These are phyloP conservation scores for Colletotrichum falcatum DNA, from an alignment of 2,329 filamentous ascomycete species.

Conservation along the genomic window DNA sequence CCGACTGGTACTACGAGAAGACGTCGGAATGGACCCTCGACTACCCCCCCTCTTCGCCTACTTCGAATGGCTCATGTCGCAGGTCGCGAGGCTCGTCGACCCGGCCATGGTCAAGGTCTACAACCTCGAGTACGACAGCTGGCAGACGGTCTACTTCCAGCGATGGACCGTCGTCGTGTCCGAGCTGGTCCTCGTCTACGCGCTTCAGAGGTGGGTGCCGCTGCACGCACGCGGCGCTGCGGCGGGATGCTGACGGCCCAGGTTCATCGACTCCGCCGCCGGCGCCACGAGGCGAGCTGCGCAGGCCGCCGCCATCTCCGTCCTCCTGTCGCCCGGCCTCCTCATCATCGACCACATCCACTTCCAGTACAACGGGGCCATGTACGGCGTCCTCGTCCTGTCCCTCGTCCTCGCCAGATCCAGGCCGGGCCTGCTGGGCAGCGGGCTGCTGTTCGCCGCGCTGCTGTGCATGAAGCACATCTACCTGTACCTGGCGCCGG, in stretches of 20 bases:
- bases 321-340: conserved; percentile 90
- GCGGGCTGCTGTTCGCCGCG: conserved; percentile 85
- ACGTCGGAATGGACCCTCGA: conserved; percentile 99
- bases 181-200: conserved; percentile 86
- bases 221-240: not conserved
- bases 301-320: conserved; percentile 87
- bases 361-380: conserved; percentile 98
- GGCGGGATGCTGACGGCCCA: conserved; percentile 48
- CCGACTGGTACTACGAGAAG: conserved; percentile 96
- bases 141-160: conserved; percentile 95
- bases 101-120: conserved; percentile 84
- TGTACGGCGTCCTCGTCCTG: conserved; percentile 90
- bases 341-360: conserved; percentile 98
- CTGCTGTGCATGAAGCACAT: conserved; percentile 98
- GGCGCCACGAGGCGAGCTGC: conserved; percentile 76
- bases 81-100: conserved; percentile 81
- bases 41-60: conserved; percentile 97
- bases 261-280: conserved; percentile 80
- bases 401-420: conserved; percentile 87
- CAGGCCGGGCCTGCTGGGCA: conserved; percentile 78
- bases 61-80: conserved; percentile 94
- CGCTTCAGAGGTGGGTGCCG: conserved; percentile 74
- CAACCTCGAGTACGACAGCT: conserved; percentile 88
- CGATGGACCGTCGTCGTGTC: conserved; percentile 86
- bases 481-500: conserved; percentile 94